Percentiles rank a stretch among this genome's conserved stretches.
Conservation (phyloP, 345 rosid species). For the Salix koriyanagi region DNA sequence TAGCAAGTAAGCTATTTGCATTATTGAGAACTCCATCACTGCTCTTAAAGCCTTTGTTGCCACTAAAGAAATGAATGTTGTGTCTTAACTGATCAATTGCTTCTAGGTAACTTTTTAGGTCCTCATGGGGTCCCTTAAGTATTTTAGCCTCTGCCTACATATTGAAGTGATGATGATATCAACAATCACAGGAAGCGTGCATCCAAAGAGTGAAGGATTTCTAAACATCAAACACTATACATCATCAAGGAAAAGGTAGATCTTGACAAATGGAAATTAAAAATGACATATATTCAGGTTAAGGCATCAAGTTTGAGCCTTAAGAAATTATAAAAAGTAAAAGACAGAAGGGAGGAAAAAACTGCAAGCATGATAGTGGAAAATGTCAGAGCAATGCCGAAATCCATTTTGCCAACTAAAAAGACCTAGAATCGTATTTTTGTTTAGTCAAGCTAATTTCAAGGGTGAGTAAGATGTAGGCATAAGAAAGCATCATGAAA, state of each 20-base stretch:
- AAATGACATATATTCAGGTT: not conserved
- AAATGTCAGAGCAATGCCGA: not conserved
- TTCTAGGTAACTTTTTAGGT: conserved; percentile 79
- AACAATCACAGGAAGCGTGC: conserved; percentile 10
- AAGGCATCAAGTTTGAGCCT: not conserved
- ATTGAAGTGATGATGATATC: conserved; percentile 21
- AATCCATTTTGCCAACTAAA: not conserved
- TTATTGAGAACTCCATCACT: conserved; percentile 66
- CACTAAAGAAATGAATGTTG: conserved; percentile 61
- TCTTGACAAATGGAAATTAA: not conserved
- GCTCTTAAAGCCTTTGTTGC: conserved; percentile 65
- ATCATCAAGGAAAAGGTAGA: not conserved
- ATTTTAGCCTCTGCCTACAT: conserved; percentile 89
- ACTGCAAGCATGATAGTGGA: not conserved
- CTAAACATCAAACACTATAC: not conserved
- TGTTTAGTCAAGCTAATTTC: not conserved
- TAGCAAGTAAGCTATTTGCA: conserved; percentile 71
- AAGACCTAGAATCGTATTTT: not conserved
- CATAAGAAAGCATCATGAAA: not conserved
- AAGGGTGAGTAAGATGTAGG: not conserved
- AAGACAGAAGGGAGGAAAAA: not conserved
- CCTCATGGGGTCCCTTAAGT: conserved; percentile 92
- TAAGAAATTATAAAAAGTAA: not conserved
- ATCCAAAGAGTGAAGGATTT: not conserved
- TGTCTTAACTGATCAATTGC: conserved; percentile 86